Evolutionary conservation across 768 basidiomycete species (phyloP), one percentile per base, ranked within the genome.

Genomic region (Chiua virens): DNA sequence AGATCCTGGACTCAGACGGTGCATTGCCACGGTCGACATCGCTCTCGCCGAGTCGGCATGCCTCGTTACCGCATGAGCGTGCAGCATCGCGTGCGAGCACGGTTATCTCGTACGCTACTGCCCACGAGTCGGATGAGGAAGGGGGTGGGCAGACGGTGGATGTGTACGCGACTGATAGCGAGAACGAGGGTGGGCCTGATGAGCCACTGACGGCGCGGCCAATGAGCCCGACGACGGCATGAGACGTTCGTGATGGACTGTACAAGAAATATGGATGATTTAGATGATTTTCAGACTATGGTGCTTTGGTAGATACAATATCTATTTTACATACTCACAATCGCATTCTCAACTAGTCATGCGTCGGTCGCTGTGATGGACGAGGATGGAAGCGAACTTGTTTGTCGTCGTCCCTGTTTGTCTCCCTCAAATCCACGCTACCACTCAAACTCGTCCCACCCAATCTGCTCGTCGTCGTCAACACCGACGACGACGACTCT

Each of bases 381-480:
- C 39, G 25, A 41, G 41, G 50, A 59, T 56, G 54, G 52, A 56
- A 62, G 57, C 50, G 42, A 52, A 23, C 42, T 59, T 59, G 57
- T 59, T 59, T 59, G 55, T 54, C 47, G 49, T 46, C 40, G 36
- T 37, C 22, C 43, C 53, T 60, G 61, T 63, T 62, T 62, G 53
- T 62, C 57, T 48, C 14, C 14, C 34, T 34, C 49, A 47, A 50
- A 20, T 47, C 49, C 54, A 49, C 52, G 52, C 42, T 49, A 45
- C 53, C 23, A 52, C 39, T 47, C 48, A 30, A 39, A 25, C 46
- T 47, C 47, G 21, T 36, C 49, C 32, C 34, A n/a, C 35, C 35
- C 11, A n/a, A n/a, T 54, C 46, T 57, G 17, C 54, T 55, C 63
- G 59, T 66, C 57, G 53, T 53, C 64, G 56, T 61, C 55, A 50